Base-by-base conservation (phyloP, 2,329 filamentous ascomycete species). In the Calycina herbarum region DNA sequence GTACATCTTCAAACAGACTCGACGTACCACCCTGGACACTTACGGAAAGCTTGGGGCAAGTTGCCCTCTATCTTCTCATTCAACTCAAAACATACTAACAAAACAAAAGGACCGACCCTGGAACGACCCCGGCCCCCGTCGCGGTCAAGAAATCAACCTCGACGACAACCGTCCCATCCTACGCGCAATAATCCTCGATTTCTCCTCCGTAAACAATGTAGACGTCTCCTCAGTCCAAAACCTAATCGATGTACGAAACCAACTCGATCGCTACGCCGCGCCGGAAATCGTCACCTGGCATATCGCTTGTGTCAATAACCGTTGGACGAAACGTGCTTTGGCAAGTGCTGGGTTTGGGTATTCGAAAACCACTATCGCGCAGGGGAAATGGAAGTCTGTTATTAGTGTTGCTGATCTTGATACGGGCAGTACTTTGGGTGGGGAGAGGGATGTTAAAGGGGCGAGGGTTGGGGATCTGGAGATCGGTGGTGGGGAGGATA, bases 231-330 rank as follows among this genome's bases (percentile, higher is more conserved):
- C 93, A 0, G 86, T 97, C 1, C 95, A 98, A 78, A 89, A 93
- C 72, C 83, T 98, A 42, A 96, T 98, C 73, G 95, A 98, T 73
- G 90, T 97, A 0, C 92, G 94, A 73, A 96, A 97, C 77, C 94
- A 97, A 76, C 87, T 98, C 33, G 94, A 97, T 77, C 84, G 88
- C 20, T 96, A 97, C 76, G 86, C 93, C 0, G 78, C 89, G 0
- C 94, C 94, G 0, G 88, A 93, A 20, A 82, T 84, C 2, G 94
- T 98, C 5, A 93, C 97, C 76, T 98, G 94, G 94, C 95, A 98
- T 78, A 89, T 98, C 69, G 92, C 94, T n/a, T 90, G 89, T 78
- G 91, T 98, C 80, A 93, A 89, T 80, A 97, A 95, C 81, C 86
- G 92, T 64, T 97, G 94, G 94, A 94, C 93, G 27, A 97, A 96